phyloP scores from a whole-genome alignment of 441 rosid genomes.

The Pelargonium exstipulatum region DNA sequence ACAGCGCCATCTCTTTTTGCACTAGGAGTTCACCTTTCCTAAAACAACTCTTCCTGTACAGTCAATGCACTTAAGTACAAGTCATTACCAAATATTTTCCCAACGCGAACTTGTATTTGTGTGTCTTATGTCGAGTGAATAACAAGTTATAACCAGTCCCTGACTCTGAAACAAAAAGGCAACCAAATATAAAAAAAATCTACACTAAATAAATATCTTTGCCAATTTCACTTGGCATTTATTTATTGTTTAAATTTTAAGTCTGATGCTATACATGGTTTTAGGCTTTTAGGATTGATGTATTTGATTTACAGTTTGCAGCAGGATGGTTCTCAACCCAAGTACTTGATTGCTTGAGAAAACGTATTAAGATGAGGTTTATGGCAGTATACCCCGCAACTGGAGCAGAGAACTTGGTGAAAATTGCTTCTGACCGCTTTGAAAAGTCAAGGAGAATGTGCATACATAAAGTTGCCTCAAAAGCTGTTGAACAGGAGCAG shows the following conservation, averaged over 20 bases:
- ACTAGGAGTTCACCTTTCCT: neutral
- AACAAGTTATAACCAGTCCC: neutral
- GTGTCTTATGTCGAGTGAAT: neutral
- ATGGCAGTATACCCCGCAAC: conserved; percentile 64
- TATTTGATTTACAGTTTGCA: conserved; percentile 52
- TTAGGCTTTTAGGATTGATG: conserved; percentile 10
- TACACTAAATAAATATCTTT: too few species aligned
- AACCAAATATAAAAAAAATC: too few species aligned
- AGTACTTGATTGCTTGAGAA: conserved; percentile 67
- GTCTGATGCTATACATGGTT: conserved; percentile 2
- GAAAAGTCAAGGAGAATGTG: conserved; percentile 63
- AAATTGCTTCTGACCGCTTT: conserved; percentile 65
- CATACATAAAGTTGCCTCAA: conserved; percentile 38
- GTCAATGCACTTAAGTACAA: neutral
- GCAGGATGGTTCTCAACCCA: conserved; percentile 85
- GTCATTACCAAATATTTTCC: neutral
- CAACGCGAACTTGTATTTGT: neutral
- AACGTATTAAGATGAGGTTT: conserved; percentile 70
- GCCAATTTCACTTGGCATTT: neutral
- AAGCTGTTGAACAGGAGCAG: conserved; percentile 39
- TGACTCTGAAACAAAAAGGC: neutral
- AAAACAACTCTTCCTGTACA: neutral
- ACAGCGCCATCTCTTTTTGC: neutral
- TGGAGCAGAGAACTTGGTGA: conserved; percentile 64
- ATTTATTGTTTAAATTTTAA: neutral